A percentile compares a stretch with the other conserved stretches of the same genome.
Evolutionary conservation across 192 early-diverging fungal genomes (phyloP).

Genomic region (Lobosporangium transversale): DNA sequence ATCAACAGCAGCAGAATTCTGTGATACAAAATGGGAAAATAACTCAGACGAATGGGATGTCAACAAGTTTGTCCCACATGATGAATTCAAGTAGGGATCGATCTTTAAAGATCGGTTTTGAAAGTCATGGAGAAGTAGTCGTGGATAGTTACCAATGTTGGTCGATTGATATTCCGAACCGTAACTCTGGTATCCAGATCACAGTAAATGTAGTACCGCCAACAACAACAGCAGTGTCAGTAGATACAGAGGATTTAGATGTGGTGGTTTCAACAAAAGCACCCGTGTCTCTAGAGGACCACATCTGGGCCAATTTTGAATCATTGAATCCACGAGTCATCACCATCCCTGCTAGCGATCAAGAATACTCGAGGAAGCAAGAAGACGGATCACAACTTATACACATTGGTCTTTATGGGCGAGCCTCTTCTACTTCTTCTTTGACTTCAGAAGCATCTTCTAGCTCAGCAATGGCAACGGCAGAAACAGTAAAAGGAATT

Average conservation of each 20-base stretch:
- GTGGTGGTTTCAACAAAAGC: constrained; percentile 43
- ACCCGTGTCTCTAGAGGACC: constrained; percentile 53
- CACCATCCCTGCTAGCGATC: constrained; percentile 39
- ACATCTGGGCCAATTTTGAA: constrained; percentile 59
- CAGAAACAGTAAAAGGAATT: no score
- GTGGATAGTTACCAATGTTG: constrained; percentile 33
- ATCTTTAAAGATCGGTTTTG: constrained; percentile 24
- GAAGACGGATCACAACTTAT: constrained; percentile 31
- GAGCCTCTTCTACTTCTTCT: constrained; percentile 4
- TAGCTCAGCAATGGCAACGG: neutral
- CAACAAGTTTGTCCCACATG: neutral
- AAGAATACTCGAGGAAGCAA: constrained; percentile 46
- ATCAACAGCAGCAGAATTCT: no score
- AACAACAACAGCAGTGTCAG: no score
- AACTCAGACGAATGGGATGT: neutral
- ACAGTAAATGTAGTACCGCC: constrained; percentile 24
- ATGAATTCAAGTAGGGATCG: neutral
- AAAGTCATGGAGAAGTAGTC: constrained; percentile 19
- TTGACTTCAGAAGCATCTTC: constrained; percentile 3
- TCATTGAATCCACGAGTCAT: constrained; percentile 33
- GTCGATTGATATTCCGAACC: constrained; percentile 31
- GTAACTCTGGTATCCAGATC: constrained; percentile 29
- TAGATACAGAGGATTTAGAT: constrained; percentile 59
- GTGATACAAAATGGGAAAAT: no score
- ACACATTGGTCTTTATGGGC: constrained; percentile 57